Conservation (phyloP, 495 filamentous ascomycete genomes). For the Aspergillus saccharolyticus region DNA sequence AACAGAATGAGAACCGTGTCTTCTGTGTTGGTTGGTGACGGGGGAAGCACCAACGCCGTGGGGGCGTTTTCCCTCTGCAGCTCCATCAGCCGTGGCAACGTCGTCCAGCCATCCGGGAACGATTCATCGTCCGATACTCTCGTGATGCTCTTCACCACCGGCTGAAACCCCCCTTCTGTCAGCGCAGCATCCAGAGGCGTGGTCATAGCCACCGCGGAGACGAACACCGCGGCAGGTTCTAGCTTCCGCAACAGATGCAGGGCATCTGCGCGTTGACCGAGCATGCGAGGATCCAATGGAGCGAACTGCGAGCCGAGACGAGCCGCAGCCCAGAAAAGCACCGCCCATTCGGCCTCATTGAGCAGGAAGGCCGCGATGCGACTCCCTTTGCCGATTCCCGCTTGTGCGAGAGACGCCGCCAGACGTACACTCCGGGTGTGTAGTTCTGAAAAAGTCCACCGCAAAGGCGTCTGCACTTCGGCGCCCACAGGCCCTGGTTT, state of each 20-base stretch:
- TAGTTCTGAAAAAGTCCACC: slow-evolving; percentile 16
- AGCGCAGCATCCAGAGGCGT: not conserved
- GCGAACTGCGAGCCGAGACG: slow-evolving; percentile 24
- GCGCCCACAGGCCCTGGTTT: not conserved
- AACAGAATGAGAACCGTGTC: slow-evolving; percentile 22
- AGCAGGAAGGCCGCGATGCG: slow-evolving; percentile 23
- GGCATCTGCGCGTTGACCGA: slow-evolving; percentile 14
- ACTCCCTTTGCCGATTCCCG: slow-evolving; percentile 11
- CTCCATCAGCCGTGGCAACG: not conserved
- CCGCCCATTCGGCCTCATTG: slow-evolving; percentile 30
- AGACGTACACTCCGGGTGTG: slow-evolving; percentile 10
- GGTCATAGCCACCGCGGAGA: slow-evolving; percentile 8
- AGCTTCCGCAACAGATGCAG: slow-evolving; percentile 16
- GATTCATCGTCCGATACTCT: not conserved
- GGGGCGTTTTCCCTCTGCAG: no score
- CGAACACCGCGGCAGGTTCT: slow-evolving; percentile 21
- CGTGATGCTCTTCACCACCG: not conserved
- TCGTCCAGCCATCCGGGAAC: not conserved
- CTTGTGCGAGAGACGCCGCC: slow-evolving; percentile 3
- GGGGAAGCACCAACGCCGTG: not conserved
- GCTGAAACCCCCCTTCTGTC: not conserved
- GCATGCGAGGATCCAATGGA: slow-evolving; percentile 25
- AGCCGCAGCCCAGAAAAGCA: slow-evolving; percentile 28
- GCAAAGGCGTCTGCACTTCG: not conserved
- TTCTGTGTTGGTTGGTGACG: not conserved